Evolutionary conservation across 2,329 filamentous ascomycete genomes (phyloP).

Genomic region (Fusarium luffae): DNA sequence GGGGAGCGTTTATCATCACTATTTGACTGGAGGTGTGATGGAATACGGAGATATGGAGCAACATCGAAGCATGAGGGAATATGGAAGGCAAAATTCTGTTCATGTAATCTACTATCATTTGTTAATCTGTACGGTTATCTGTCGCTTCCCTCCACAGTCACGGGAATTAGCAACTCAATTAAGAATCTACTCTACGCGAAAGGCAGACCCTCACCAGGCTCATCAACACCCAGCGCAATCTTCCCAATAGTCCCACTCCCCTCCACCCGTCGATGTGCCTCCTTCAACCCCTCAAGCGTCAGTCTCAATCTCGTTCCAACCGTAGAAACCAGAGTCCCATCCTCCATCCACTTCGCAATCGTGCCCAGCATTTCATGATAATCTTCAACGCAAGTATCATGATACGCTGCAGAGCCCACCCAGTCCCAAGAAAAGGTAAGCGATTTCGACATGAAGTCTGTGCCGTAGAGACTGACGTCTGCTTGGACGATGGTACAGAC

Average conservation of each 20-base stretch:
- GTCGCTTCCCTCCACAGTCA: too few relatives aligned
- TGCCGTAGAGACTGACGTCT: background rate
- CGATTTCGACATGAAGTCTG: slow-evolving; percentile 2
- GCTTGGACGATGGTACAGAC: slow-evolving; percentile 2
- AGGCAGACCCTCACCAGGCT: background rate
- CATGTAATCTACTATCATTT: too few relatives aligned
- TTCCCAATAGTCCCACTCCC: background rate
- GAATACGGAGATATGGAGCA: too few relatives aligned
- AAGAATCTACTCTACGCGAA: background rate
- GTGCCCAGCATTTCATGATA: background rate
- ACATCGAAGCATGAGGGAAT: too few relatives aligned
- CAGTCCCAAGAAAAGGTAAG: background rate
- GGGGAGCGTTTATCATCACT: too few relatives aligned
- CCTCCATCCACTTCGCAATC: background rate
- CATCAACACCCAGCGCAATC: background rate
- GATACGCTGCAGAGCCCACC: slow-evolving; percentile 3
- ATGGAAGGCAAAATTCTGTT: too few relatives aligned
- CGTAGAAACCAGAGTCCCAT: background rate
- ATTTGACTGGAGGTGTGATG: too few relatives aligned
- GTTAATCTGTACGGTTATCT: too few relatives aligned
- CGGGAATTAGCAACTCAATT: too few relatives aligned
- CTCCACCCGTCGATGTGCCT: background rate
- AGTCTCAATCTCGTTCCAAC: background rate
- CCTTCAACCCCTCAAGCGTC: background rate
- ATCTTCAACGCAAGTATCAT: background rate